phyloP scores from a whole-genome alignment of 441 rosid species.

The Daphne laureola region DNA sequence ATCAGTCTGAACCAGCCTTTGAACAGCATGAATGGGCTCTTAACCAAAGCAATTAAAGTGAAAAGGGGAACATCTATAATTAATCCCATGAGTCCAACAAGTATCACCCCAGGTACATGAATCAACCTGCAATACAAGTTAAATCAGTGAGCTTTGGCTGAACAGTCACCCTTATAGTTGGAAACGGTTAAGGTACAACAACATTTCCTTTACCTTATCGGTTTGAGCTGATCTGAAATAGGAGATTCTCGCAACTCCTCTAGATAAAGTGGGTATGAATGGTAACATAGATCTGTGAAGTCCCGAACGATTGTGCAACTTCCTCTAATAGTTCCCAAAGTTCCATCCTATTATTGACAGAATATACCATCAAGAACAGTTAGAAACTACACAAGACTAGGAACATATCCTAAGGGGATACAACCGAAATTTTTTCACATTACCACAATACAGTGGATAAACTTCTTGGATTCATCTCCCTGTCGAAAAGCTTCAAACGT shows the following conservation, averaged over 20 bases:
- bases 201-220: slow-evolving; percentile 42
- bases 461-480: slow-evolving; percentile 43
- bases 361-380: slow-evolving; percentile 1
- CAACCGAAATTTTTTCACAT: slow-evolving; percentile 1
- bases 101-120: slow-evolving; percentile 67
- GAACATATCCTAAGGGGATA: background rate
- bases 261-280: slow-evolving; percentile 59
- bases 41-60: slow-evolving; percentile 53
- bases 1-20: slow-evolving; percentile 68
- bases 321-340: slow-evolving; percentile 68
- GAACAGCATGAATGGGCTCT: slow-evolving; percentile 72
- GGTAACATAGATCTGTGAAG: slow-evolving; percentile 61
- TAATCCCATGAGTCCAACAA: slow-evolving; percentile 64
- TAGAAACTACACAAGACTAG: background rate
- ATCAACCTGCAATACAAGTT: slow-evolving; percentile 41
- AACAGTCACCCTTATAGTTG: background rate
- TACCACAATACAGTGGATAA: slow-evolving; percentile 65
- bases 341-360: slow-evolving; percentile 56
- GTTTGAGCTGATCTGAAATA: slow-evolving; percentile 38
- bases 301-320: slow-evolving; percentile 65
- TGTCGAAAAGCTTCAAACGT: slow-evolving; percentile 80
- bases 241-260: slow-evolving; percentile 59
- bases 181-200: background rate
- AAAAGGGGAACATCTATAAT: slow-evolving; percentile 57
- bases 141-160: background rate